phyloP scores from a whole-genome alignment of 108 stramenopile genomes.

The Pseudonitzschia delicatissima region DNA sequence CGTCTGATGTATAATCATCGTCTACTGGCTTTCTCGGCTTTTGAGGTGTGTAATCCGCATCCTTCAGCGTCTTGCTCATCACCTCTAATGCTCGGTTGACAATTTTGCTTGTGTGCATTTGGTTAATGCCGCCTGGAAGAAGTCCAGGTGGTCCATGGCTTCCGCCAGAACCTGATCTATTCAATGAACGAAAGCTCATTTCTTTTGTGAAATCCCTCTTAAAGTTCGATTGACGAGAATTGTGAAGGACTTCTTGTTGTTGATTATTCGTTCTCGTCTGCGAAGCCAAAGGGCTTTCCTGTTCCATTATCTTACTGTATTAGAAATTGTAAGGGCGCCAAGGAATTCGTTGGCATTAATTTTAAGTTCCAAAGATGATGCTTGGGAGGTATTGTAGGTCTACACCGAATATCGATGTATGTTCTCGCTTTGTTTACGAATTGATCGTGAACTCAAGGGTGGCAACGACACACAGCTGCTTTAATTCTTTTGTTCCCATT shows the following conservation, averaged over 20 bases:
- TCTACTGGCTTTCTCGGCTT: neutral
- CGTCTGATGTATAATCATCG: neutral
- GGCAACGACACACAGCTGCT: no score
- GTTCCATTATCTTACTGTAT: no score
- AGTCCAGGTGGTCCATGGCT: neutral
- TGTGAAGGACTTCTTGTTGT: neutral
- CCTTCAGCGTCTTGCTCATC: neutral
- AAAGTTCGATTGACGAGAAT: neutral
- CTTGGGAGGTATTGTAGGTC: no score
- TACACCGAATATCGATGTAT: no score
- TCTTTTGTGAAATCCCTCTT: neutral
- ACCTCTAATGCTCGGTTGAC: constrained; percentile 7
- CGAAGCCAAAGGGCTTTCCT: no score
- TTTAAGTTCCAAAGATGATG: no score
- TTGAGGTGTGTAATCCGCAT: neutral
- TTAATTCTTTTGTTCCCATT: no score
- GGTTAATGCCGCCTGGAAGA: neutral
- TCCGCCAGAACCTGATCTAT: neutral
- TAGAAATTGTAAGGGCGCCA: no score
- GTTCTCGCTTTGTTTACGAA: no score
- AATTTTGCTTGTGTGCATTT: neutral
- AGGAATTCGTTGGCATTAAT: no score
- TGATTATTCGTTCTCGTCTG: no score
- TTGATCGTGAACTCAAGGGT: no score
- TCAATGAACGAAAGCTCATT: neutral